Evolutionary conservation across 768 basidiomycete genomes (phyloP), one percentile per base, ranked within the genome.

Genomic region (Albatrellus ellisii): DNA sequence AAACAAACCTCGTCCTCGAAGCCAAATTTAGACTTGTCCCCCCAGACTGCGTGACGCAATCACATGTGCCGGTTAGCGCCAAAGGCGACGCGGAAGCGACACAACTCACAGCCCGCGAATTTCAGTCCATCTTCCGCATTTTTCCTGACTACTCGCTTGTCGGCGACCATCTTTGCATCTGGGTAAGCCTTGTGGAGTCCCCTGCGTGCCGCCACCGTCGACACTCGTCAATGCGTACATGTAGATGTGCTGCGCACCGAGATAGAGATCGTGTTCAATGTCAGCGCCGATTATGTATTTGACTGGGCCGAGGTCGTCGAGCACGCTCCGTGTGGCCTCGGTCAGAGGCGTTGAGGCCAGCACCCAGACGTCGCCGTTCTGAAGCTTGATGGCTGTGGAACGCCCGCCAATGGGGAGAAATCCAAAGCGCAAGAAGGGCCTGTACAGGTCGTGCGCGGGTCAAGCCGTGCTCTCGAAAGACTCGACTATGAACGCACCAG

Each of bases 341-440:
- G 73, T 71, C 41, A 86, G 61, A 0, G 83, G 80, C 6, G 80
- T 80, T 1, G 85, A 88, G 0, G 84, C 87, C n/a, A 88, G 64
- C 10, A 90, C 66, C 75, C 85, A 91, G 21, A 91, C 76, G 10
- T 72, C 77, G 27, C 79, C 77, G 38, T 71, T 68, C 28, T 60
- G 59, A 18, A 91, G 65, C 58, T 69, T 74, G 51, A 92, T 66
- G 0, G 87, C 90, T 0, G 88, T 92, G 6, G 85, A 79, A 34
- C 90, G 66, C 15, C 88, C 87, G 1, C 90, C 90, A 22, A 90
- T 62, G 3, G 86, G 84, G 12, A 87, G 51, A 21, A 86, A 6
- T 7, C 76, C 73, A 45, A 70, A 74, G 32, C 85, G 71, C 10
- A 70, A 54, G 54, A 86, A 87, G 1, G 81, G 79, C 34, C 81